Evolutionary conservation across 1,139 yeast species (phyloP), one percentile per base, ranked within the genome.

Genomic region (Nakaseomyces glabratus): DNA sequence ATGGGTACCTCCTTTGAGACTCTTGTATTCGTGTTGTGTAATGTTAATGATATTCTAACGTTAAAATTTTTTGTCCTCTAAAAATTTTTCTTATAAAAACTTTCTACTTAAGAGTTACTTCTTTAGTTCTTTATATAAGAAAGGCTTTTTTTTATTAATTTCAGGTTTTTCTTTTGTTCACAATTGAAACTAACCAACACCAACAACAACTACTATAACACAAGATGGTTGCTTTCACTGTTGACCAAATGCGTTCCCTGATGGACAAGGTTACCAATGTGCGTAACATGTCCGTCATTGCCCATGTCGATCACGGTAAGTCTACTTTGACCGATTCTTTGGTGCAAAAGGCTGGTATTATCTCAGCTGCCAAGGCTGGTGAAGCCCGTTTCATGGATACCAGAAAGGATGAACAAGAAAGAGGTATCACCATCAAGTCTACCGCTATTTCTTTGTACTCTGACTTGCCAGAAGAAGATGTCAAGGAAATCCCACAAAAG

Each of bases 251-350:
- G 82, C 93, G 97, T 76, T 88, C 72, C 62, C 80, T 88, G 72
- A 88, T 88, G 97, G 97, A 90, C 93, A 82, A 80, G 73, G 95
- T 86, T 76, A 81, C 96, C 71, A 88, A 90, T 67, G 96, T 90
- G 65, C 95, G 98, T 78, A 90, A 90, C 93, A 90, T 90, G 94
- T 90, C 97, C 71, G 98, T 90, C 71, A 90, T 90, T 80, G 98
- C 98, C 66, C 98, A 90, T 82, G 97, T 90, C 82, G 98, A 90
- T 79, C 98, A 90, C 79, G 98, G 98, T 75, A 90, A 90, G 72
- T 86, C 97, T 55, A 90, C 98, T 61, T 80, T 90, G 71, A 86
- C 98, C 68, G 98, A 90, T 72, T 88, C 97, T 52, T 82, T 90
- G 66, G 97, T 90, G 60, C 96, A 88, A 76, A 82, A 80, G 64